Evolutionary conservation across 2,329 filamentous ascomycete species (phyloP), one percentile per base, ranked within the genome.

Genomic region (Fusarium pilosicola): DNA sequence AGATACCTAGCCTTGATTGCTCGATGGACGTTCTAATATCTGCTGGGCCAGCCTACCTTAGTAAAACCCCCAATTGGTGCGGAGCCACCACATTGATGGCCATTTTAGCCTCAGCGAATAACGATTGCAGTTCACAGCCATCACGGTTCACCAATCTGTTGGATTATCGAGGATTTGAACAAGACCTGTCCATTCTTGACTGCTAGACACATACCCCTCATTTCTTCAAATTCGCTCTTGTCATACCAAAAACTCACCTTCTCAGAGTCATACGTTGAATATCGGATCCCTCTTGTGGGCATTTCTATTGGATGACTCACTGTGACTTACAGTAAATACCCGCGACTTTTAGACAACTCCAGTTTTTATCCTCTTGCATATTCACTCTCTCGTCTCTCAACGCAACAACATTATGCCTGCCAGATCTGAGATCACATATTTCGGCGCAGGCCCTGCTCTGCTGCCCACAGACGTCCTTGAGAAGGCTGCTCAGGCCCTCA

Each of bases 361-460:
- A 64, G 42, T 69, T 60, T 72, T 69, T 74, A 73, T 60, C 42
- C 28, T 62, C 45, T 58, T 48, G 42, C 45, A 60, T 61, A 67
- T 58, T 65, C 70, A 63, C 62, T 52, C 55, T 39, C 51, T 64
- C 71, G 44, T 62, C 34, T 60, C 42, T 32, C 42, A 62, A 39
- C 52, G 42, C 54, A 42, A 42, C 62, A 46, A 57, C 74, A 70
- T 48, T 39, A 94, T 96, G 93, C 91, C 92, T 78, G 85, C 89
- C 73, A 88, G 94, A 83, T 87, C 90, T 77, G 92, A 96, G 73
- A 89, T 96, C 81, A 89, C 91, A 74, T 96, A 97, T 84, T 97
- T 97, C 77, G 95, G 95, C 70, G 95, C 96, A 60, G 96, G 96
- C 72, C 96, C 96, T 55, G 95, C 96, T n/a, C 86, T 90, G 38